These are phyloP conservation scores for Fragaria vesca DNA, from an alignment of 306 rosid species.

Conservation along the genomic window DNA sequence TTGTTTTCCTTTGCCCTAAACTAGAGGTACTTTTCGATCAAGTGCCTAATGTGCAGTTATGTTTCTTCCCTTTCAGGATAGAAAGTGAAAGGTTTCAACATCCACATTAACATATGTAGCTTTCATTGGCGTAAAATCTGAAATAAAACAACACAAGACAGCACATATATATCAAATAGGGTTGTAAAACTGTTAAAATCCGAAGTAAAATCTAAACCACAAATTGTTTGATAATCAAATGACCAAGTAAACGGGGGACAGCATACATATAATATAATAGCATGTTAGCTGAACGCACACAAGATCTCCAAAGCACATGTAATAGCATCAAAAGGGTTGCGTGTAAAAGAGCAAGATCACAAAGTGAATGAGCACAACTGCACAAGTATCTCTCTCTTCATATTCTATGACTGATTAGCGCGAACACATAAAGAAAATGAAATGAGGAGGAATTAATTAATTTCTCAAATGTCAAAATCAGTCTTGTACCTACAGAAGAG, in stretches of 20 bases:
- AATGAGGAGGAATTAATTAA: background rate
- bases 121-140: conserved; percentile 3
- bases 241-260: background rate
- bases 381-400: background rate
- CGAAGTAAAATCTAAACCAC: background rate
- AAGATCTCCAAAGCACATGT: conserved; percentile 6
- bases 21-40: conserved; percentile 5
- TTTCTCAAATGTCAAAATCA: conserved; percentile 25
- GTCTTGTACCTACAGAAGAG: background rate
- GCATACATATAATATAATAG: background rate
- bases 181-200: background rate
- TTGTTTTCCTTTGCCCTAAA: background rate
- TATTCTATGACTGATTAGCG: conserved; percentile 5
- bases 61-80: conserved; percentile 3
- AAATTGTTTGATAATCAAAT: background rate
- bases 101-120: background rate
- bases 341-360: conserved; percentile 22
- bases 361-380: conserved; percentile 13
- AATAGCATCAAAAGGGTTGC: conserved; percentile 25
- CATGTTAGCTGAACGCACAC: conserved; percentile 5
- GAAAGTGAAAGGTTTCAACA: conserved; percentile 27
- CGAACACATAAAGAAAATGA: background rate
- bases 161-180: background rate
- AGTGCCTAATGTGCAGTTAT: background rate
- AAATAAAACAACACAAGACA: conserved; percentile 14